Evolutionary conservation across 2,329 filamentous ascomycete species (phyloP).

Genomic region (Curvularia eragrostidis): DNA sequence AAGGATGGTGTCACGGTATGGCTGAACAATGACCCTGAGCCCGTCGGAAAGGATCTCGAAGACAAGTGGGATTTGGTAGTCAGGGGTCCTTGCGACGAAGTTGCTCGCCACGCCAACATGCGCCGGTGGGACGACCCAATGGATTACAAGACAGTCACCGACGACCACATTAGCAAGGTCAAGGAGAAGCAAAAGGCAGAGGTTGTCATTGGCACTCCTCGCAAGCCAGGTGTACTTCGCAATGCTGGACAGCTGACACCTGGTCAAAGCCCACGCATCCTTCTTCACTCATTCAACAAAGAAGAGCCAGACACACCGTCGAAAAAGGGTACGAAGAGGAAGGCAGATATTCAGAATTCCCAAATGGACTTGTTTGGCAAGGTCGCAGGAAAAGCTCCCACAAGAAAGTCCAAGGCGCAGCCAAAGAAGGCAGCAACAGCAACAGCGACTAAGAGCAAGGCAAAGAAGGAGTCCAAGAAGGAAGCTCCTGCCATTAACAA

Average conservation of each 20-base stretch:
- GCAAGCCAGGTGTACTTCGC: slow-evolving; percentile 36
- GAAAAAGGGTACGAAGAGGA: slow-evolving; percentile 44
- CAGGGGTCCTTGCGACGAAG: slow-evolving; percentile 83
- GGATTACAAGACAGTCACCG: slow-evolving; percentile 44
- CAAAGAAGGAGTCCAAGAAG: slow-evolving; percentile 37
- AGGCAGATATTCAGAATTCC: slow-evolving; percentile 32
- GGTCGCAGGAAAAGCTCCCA: slow-evolving; percentile 29
- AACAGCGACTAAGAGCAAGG: slow-evolving; percentile 32
- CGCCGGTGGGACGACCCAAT: slow-evolving; percentile 62
- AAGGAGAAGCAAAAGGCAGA: slow-evolving; percentile 42
- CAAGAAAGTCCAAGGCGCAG: slow-evolving; percentile 34
- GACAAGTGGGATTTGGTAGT: slow-evolving; percentile 94
- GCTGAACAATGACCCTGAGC: slow-evolving; percentile 90
- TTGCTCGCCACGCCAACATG: slow-evolving; percentile 74
- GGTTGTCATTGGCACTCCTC: slow-evolving; percentile 45
- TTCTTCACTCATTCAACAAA: slow-evolving; percentile 31
- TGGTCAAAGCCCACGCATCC: slow-evolving; percentile 44
- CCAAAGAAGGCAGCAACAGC: slow-evolving; percentile 37
- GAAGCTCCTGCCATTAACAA: slow-evolving; percentile 34
- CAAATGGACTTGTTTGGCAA: slow-evolving; percentile 34
- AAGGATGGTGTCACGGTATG: slow-evolving; percentile 87
- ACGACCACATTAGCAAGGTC: slow-evolving; percentile 42
- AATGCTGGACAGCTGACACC: slow-evolving; percentile 46
- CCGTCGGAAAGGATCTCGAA: slow-evolving; percentile 82
- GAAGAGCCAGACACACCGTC: slow-evolving; percentile 41